A percentile compares a stretch with the other conserved stretches of the same genome.
phyloP scores from a whole-genome alignment of 2,329 filamentous ascomycete genomes.

The Cytospora paraplurivora region DNA sequence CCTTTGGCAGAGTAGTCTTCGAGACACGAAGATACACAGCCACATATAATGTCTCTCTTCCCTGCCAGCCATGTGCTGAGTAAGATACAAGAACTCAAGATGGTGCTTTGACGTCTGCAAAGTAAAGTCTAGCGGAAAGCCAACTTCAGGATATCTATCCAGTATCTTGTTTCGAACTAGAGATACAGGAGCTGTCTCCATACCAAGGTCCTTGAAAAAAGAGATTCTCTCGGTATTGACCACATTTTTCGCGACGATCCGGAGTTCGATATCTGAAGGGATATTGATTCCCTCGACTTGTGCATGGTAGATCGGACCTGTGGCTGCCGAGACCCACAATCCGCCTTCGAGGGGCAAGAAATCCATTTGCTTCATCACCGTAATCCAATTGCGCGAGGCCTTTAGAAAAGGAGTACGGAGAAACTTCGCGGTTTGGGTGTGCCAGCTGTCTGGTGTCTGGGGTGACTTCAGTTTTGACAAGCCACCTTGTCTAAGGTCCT shows the following conservation, averaged over 20 bases:
- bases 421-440: constrained; percentile 30
- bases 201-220: constrained; percentile 21
- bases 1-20: no score
- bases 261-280: constrained; percentile 27
- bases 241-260: constrained; percentile 21
- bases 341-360: constrained; percentile 30
- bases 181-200: neutral
- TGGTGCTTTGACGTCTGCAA: constrained; percentile 24
- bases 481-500: constrained; percentile 11
- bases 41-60: no score
- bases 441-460: constrained; percentile 29
- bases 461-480: constrained; percentile 28
- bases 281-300: constrained; percentile 26
- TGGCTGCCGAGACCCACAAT: constrained; percentile 28
- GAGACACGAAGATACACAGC: no score
- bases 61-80: constrained; percentile 14
- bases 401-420: constrained; percentile 12
- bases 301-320: constrained; percentile 28
- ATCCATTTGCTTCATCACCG: constrained; percentile 16
- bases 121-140: neutral
- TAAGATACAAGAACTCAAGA: constrained; percentile 32
- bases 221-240: constrained; percentile 8
- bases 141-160: constrained; percentile 18
- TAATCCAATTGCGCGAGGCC: neutral
- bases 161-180: constrained; percentile 25